Percentiles rank a stretch among this genome's conserved stretches.
phyloP scores from a whole-genome alignment of 768 basidiomycete genomes.

The Tephrocybe sp. region DNA sequence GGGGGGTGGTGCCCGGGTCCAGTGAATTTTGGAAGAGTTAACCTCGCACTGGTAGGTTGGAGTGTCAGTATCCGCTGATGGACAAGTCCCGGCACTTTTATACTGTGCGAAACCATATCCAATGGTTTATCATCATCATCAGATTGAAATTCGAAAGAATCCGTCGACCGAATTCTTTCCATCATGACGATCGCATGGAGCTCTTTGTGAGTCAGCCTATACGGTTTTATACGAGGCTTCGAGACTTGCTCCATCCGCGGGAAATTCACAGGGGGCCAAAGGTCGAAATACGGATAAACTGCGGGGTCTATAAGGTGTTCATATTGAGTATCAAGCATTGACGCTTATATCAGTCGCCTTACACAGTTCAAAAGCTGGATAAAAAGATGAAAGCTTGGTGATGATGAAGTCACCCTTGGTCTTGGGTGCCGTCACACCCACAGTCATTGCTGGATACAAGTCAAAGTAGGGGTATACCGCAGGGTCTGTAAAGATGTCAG shows the following conservation, averaged over 20 bases:
- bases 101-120: neutral
- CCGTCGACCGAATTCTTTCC: slow-evolving; percentile 19
- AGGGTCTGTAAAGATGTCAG: slow-evolving; percentile 12
- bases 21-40: slow-evolving; percentile 3
- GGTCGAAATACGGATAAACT: slow-evolving; percentile 34
- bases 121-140: neutral
- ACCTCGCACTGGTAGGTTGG: neutral
- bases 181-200: slow-evolving; percentile 36
- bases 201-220: slow-evolving; percentile 30
- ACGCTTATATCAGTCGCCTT: neutral
- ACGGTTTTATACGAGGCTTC: neutral
- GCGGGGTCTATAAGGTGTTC: slow-evolving; percentile 22
- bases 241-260: slow-evolving; percentile 6
- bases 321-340: neutral
- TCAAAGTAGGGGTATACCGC: slow-evolving; percentile 39
- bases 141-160: slow-evolving; percentile 4
- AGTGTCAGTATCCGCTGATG: slow-evolving; percentile 1
- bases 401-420: neutral
- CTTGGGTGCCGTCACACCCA: neutral
- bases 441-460: slow-evolving; percentile 31
- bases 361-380: slow-evolving; percentile 24
- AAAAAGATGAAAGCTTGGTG: slow-evolving; percentile 9
- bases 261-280: slow-evolving; percentile 22
- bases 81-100: slow-evolving; percentile 1
- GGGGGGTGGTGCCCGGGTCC: slow-evolving; percentile 4